Conservation (phyloP, 257 asterid species). For the Ilex asprella region DNA sequence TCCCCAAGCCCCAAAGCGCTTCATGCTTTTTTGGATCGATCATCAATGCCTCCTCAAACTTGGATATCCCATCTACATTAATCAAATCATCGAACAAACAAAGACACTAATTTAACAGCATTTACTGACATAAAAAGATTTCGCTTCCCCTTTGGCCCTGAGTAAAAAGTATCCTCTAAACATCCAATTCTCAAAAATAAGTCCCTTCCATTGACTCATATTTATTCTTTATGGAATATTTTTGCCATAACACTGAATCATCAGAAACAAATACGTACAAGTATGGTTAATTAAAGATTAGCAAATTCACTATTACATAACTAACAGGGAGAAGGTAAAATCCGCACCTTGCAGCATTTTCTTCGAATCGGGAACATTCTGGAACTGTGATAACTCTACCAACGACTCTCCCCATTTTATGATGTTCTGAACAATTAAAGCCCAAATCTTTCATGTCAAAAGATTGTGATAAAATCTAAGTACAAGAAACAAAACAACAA, state of each 20-base stretch:
- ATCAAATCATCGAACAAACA: constrained; percentile 4
- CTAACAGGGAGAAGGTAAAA: neutral
- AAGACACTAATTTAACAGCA: neutral
- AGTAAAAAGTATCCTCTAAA: too few species aligned
- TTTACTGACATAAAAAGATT: too few species aligned
- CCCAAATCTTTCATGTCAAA: neutral
- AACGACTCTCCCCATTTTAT: constrained; percentile 90
- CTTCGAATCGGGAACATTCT: constrained; percentile 62
- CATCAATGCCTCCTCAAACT: constrained; percentile 76
- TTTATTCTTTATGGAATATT: neutral
- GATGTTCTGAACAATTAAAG: constrained; percentile 49
- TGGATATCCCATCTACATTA: constrained; percentile 60
- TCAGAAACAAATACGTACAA: neutral
- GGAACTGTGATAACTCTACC: constrained; percentile 85
- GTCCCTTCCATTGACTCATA: too few species aligned
- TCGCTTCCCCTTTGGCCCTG: too few species aligned
- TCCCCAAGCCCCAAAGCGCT: constrained; percentile 84
- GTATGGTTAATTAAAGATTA: too few species aligned
- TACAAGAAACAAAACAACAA: too few species aligned
- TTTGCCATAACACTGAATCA: neutral
- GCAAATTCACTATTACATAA: too few species aligned
- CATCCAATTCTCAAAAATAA: too few species aligned
- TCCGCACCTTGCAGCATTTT: constrained; percentile 61
- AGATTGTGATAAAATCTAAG: neutral
- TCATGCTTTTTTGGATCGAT: constrained; percentile 67